These are phyloP conservation scores for Truncatella angustata DNA, from an alignment of 2,329 filamentous ascomycete genomes.

Conservation along the genomic window DNA sequence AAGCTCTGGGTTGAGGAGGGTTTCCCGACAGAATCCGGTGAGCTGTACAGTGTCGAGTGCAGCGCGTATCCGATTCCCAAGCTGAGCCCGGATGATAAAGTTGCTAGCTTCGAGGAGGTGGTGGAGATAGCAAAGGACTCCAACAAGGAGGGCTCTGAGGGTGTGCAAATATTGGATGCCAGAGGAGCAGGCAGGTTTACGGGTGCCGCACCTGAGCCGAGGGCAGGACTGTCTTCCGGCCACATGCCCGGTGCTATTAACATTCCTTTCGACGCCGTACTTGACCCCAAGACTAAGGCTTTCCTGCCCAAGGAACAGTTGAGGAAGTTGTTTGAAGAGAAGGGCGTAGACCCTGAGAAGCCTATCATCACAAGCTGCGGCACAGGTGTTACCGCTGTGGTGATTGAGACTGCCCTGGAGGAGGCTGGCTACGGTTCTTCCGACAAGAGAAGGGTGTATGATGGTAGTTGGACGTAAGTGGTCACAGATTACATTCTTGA, in stretches of 20 bases:
- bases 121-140: constrained; percentile 71
- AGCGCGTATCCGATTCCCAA: constrained; percentile 63
- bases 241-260: constrained; percentile 89
- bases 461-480: constrained; percentile 96
- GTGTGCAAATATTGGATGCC: constrained; percentile 86
- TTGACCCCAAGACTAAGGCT: constrained; percentile 81
- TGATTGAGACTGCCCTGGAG: constrained; percentile 82
- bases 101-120: constrained; percentile 81
- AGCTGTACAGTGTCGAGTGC: constrained; percentile 66
- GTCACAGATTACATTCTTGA: neutral
- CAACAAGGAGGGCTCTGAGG: constrained; percentile 80
- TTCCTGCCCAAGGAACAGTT: constrained; percentile 72
- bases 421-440: constrained; percentile 72
- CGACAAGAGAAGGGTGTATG: constrained; percentile 75
- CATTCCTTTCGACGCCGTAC: constrained; percentile 73
- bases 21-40: constrained; percentile 76
- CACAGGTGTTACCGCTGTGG: constrained; percentile 88
- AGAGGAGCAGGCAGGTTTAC: constrained; percentile 76
- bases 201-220: constrained; percentile 81
- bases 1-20: constrained; percentile 87
- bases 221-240: constrained; percentile 80
- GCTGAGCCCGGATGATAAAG: constrained; percentile 55
- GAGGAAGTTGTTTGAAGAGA: constrained; percentile 72
- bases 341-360: constrained; percentile 73
- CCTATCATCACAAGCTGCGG: constrained; percentile 88